Evolutionary conservation across 73 alveolate species (phyloP), one percentile per base, ranked within the genome.

Genomic region (Paraurostyla sp.): DNA sequence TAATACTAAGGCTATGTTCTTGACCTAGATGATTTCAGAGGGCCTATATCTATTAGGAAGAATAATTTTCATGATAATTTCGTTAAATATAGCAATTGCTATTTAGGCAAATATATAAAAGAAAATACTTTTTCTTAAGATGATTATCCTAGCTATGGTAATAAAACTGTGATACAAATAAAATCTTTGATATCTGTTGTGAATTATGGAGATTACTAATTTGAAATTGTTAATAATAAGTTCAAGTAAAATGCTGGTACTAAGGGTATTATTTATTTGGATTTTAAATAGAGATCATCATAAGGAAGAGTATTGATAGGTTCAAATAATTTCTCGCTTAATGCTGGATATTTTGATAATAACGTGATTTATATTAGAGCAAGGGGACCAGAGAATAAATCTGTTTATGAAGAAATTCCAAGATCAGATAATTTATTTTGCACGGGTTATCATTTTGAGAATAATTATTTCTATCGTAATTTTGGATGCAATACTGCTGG

Each of bases 381-480:
- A 6, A 40, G 86, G 46, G 86, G 56, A 3, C 2, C 43, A 2
- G 7, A 38, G 7, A 22, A 41, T 18, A 3, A n/a, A 20, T 40
- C 43, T 48, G 51, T 73, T 48, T 49, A n/a, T 45, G 29, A 50
- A 11, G 0, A 73, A 6, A 46, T 27, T 46, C 71, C 65, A n/a
- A 15, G 71, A 23, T 2, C 69, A 23, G 48, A 32, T 2, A 48
- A 43, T 23, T 73, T 48, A 46, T 43, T 73, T 25, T 73, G 71
- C 48, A 25, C 54, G 7, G 86, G 86, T 4, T 46, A 23, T 48
- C 71, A 73, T 27, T 73, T 73, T n/a, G 71, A 73, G 46, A 2
- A 2, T 13, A 73, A 73, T 73, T 13, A 16, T 16, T 73, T 73
- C 56, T 1, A 45, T 6, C 18, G 15, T n/a, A 73, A 73, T 25